phyloP scores from a whole-genome alignment of 805 yeast genomes.

The Suhomyces kilbournensis region DNA sequence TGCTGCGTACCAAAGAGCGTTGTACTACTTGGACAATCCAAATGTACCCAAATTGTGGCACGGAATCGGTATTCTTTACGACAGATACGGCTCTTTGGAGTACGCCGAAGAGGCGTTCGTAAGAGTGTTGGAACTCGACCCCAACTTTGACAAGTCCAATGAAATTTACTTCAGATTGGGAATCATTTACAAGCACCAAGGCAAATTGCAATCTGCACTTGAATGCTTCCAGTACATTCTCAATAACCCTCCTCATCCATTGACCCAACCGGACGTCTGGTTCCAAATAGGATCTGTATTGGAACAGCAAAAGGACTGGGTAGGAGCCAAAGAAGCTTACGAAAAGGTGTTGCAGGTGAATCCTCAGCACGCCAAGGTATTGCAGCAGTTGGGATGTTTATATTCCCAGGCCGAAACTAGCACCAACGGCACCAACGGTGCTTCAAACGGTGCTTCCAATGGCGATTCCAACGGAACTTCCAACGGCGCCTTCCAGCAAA shows the following conservation, averaged over 20 bases:
- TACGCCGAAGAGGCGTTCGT: slow-evolving; percentile 99
- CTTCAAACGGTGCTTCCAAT: slow-evolving; percentile 5
- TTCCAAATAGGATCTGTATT: slow-evolving; percentile 95
- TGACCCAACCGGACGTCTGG: slow-evolving; percentile 97
- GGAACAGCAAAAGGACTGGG: slow-evolving; percentile 90
- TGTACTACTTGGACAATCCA: slow-evolving; percentile 86
- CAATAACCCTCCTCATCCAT: slow-evolving; percentile 88
- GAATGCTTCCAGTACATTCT: slow-evolving; percentile 94
- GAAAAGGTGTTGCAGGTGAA: slow-evolving; percentile 86
- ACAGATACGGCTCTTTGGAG: slow-evolving; percentile 91
- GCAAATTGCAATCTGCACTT: slow-evolving; percentile 77
- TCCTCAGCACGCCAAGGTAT: slow-evolving; percentile 92
- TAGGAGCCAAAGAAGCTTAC: slow-evolving; percentile 91
- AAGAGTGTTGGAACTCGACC: slow-evolving; percentile 91
- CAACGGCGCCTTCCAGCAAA: slow-evolving; percentile 53
- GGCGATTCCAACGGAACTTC: slow-evolving; percentile 4
- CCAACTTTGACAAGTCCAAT: slow-evolving; percentile 91
- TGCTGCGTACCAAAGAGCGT: slow-evolving; percentile 94
- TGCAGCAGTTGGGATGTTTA: slow-evolving; percentile 93
- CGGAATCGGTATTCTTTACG: slow-evolving; percentile 95
- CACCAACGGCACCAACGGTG: slow-evolving; percentile 8
- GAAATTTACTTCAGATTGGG: slow-evolving; percentile 96
- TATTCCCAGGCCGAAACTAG: slow-evolving; percentile 56
- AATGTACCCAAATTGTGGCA: slow-evolving; percentile 98
- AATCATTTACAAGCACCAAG: slow-evolving; percentile 93